A percentile compares a stretch with the other conserved stretches of the same genome.
Evolutionary conservation across 768 basidiomycete species (phyloP).

Genomic region (Leucocoprinus leucothites): DNA sequence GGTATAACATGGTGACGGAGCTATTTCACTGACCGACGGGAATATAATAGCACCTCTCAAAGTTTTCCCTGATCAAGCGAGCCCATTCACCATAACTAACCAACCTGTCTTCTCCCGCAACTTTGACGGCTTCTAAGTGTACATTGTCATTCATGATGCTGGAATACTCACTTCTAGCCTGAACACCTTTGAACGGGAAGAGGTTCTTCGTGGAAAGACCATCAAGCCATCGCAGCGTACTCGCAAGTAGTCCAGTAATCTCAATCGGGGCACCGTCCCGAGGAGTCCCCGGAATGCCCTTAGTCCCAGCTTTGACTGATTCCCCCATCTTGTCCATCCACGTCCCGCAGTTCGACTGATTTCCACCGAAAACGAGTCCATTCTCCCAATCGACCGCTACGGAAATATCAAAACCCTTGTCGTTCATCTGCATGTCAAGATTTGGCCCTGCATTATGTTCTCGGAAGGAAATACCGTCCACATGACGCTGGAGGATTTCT

Average conservation of each 20-base stretch:
- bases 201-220: slow-evolving; percentile 56
- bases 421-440: slow-evolving; percentile 96
- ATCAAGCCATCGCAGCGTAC: slow-evolving; percentile 87
- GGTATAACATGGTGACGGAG: neutral
- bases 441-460: slow-evolving; percentile 97
- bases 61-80: slow-evolving; percentile 77
- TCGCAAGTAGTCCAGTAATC: slow-evolving; percentile 91
- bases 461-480: slow-evolving; percentile 87
- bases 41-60: slow-evolving; percentile 90
- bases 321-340: slow-evolving; percentile 99
- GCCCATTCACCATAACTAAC: slow-evolving; percentile 93
- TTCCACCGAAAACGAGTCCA: slow-evolving; percentile 88
- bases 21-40: slow-evolving; percentile 56
- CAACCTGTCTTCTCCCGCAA: slow-evolving; percentile 61
- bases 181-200: slow-evolving; percentile 91
- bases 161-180: slow-evolving; percentile 61
- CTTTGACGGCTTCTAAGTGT: slow-evolving; percentile 35
- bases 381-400: slow-evolving; percentile 96
- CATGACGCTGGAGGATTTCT: slow-evolving; percentile 94
- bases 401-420: slow-evolving; percentile 90
- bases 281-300: slow-evolving; percentile 94
- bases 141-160: neutral
- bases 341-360: slow-evolving; percentile 81
- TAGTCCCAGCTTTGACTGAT: slow-evolving; percentile 85
- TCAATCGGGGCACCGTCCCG: slow-evolving; percentile 95